Conservation (phyloP, 495 filamentous ascomycete genomes). For the Entonaema liquescens region DNA sequence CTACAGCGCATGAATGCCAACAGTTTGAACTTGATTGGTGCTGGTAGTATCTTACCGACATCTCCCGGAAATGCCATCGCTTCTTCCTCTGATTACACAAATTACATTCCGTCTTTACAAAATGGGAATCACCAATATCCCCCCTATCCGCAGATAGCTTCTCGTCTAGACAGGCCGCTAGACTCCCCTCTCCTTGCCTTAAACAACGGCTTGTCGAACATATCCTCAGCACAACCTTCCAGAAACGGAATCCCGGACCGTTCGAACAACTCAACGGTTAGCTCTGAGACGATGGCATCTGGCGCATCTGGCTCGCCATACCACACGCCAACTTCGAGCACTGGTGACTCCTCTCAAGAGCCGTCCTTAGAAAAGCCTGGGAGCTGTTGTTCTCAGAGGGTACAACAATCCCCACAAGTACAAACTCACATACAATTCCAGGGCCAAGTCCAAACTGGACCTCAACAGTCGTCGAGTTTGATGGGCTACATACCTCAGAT, state of each 20-base stretch:
- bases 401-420: constrained; percentile 19
- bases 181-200: constrained; percentile 3
- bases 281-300: constrained; percentile 23
- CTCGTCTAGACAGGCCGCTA: constrained; percentile 5
- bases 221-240: constrained; percentile 11
- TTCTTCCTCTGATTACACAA: constrained; percentile 4
- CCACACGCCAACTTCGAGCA: constrained; percentile 34
- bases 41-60: background rate
- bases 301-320: constrained; percentile 30
- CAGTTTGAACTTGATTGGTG: constrained; percentile 49
- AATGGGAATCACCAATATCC: constrained; percentile 20
- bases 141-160: constrained; percentile 11
- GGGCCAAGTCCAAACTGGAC: constrained; percentile 1
- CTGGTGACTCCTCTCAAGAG: constrained; percentile 29
- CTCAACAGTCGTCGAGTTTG: constrained; percentile 18
- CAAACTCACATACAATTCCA: constrained; percentile 25
- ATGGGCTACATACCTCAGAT: constrained; percentile 23
- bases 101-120: constrained; percentile 7
- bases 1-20: constrained; percentile 57
- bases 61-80: constrained; percentile 6
- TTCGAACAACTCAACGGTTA: constrained; percentile 32
- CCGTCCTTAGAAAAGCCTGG: background rate
- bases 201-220: constrained; percentile 9
- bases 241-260: constrained; percentile 25
- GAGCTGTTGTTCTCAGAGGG: constrained; percentile 37